phyloP scores from a whole-genome alignment of 2,329 filamentous ascomycete species.

The Aspergillus sclerotialis region DNA sequence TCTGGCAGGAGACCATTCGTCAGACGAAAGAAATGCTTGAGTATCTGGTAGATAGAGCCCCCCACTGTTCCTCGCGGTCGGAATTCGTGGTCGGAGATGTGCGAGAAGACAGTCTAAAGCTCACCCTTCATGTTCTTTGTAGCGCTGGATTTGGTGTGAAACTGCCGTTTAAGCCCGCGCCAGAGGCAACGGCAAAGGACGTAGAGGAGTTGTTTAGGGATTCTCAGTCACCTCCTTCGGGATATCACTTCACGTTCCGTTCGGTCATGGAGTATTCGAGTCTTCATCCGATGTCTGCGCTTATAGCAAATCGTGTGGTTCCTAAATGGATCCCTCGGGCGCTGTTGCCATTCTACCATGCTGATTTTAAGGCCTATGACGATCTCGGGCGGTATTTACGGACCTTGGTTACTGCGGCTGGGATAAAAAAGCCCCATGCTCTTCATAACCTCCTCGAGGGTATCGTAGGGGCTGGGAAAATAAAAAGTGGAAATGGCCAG shows the following conservation, averaged over 20 bases:
- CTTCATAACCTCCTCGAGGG: conserved; percentile 10
- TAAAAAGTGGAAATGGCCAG: not conserved
- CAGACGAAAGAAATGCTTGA: conserved; percentile 27
- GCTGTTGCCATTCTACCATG: conserved; percentile 22
- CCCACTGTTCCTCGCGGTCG: not conserved
- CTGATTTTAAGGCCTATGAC: conserved; percentile 21
- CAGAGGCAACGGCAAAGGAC: conserved; percentile 10
- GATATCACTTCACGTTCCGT: conserved; percentile 16
- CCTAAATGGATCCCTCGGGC: conserved; percentile 13
- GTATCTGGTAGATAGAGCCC: conserved; percentile 12
- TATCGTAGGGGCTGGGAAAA: conserved; percentile 6
- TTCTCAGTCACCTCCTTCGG: conserved; percentile 8
- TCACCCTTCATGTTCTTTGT: conserved; percentile 33
- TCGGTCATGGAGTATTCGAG: conserved; percentile 20
- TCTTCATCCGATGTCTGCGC: conserved; percentile 5
- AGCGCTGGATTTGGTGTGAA: conserved; percentile 28
- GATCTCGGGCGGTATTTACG: conserved; percentile 13
- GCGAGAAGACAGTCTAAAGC: conserved; percentile 25
- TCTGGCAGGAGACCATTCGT: conserved; percentile 31
- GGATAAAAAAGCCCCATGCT: not conserved
- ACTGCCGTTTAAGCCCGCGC: conserved; percentile 9
- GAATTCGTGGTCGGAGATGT: conserved; percentile 10
- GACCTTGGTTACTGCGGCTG: conserved; percentile 6
- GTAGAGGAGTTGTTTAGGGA: conserved; percentile 16
- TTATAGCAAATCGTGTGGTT: conserved; percentile 12